Conservation (phyloP, 192 early-diverging fungal genomes). For the Coemansia sp. region DNA sequence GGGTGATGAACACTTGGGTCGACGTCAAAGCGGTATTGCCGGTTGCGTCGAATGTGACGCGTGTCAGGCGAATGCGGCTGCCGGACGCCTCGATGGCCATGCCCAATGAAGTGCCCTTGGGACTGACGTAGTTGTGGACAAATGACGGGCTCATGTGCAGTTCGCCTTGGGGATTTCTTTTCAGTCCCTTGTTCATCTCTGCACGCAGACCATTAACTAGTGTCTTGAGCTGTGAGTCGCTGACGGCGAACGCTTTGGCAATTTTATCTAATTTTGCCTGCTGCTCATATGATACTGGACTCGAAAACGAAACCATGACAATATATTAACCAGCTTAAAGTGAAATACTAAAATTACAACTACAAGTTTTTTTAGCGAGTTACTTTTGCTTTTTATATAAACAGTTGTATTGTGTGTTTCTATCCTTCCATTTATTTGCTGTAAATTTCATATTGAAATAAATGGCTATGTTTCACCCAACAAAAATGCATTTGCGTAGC, state of each 20-base stretch:
- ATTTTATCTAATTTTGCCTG: slow-evolving; percentile 52
- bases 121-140: not conserved
- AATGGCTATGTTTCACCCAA: no score
- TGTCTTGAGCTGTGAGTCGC: slow-evolving; percentile 13
- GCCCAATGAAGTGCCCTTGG: slow-evolving; percentile 3
- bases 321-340: no score
- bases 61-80: slow-evolving; percentile 63
- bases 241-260: slow-evolving; percentile 19
- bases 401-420: no score
- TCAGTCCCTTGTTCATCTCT: slow-evolving; percentile 55
- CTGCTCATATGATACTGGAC: slow-evolving; percentile 17
- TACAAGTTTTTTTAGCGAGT: no score
- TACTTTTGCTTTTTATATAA: not conserved
- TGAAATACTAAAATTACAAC: no score
- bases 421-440: no score
- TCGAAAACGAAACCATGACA: no score
- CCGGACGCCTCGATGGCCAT: slow-evolving; percentile 6
- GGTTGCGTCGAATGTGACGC: slow-evolving; percentile 62
- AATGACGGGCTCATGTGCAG: slow-evolving; percentile 4
- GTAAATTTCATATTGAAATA: no score
- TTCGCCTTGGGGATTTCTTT: slow-evolving; percentile 54
- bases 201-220: slow-evolving; percentile 50
- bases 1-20: slow-evolving; percentile 57
- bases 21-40: slow-evolving; percentile 55
- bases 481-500: no score